Evolutionary conservation across 202 grass and related monocot species (phyloP).

Genomic region (Alloteropsis angusta): DNA sequence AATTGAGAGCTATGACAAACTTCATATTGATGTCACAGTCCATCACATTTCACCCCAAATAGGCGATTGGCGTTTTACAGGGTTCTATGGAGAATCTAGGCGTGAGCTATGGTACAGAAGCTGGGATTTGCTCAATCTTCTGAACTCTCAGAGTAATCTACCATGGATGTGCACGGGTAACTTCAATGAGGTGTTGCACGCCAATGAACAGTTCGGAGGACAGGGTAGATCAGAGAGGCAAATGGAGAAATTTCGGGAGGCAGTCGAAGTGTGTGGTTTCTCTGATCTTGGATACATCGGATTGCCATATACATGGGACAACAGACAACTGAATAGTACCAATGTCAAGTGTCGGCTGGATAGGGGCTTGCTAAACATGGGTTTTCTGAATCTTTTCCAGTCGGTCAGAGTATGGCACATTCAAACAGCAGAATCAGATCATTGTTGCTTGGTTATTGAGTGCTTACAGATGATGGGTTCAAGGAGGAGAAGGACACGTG

Average conservation of each 20-base stretch:
- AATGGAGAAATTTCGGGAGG: rapidly evolving
- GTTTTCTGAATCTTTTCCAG: rapidly evolving
- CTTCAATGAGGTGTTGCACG: background rate
- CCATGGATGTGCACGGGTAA: rapidly evolving
- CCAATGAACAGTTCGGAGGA: background rate
- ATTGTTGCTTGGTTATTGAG: too few species aligned
- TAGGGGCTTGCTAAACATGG: rapidly evolving
- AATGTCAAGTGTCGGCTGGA: background rate
- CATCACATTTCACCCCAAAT: too few species aligned
- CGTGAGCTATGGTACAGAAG: rapidly evolving
- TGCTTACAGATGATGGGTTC: background rate
- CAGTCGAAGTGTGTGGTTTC: rapidly evolving
- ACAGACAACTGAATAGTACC: rapidly evolving
- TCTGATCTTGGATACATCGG: background rate
- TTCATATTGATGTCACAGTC: background rate
- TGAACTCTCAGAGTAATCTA: too few species aligned
- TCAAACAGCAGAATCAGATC: too few species aligned
- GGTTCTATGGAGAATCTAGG: background rate
- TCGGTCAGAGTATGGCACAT: background rate
- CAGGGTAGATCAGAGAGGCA: rapidly evolving
- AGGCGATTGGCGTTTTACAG: background rate
- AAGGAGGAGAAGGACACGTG: background rate
- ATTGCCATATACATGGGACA: background rate
- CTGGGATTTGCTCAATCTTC: background rate
- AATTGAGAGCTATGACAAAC: background rate